Base-by-base conservation (phyloP, 352 stramenopile genomes). In the Ophiocytium majus region DNA sequence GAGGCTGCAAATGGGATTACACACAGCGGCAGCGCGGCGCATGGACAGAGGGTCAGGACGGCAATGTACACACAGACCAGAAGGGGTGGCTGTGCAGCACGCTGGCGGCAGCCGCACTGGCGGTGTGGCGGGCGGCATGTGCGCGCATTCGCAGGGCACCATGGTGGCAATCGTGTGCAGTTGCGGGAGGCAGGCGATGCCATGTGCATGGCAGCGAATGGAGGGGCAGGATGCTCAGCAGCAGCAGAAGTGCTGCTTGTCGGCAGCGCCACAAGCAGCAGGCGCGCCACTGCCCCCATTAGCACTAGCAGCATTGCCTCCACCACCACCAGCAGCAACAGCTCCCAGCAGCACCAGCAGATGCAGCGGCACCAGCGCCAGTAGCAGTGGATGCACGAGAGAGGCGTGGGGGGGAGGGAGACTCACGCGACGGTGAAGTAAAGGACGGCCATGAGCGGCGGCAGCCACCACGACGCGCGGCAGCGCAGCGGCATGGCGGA, bases 401-500 rank as follows among this genome's bases (percentile, higher is more conserved):
- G n/a, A 28, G 57, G 28, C 19, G 57, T 66, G 28, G 17, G 19
- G 57, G 17, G 28, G 19, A 23, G 28, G 57, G 17, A 28, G 19
- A 66, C 57, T 66, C 28, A 66, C 57, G 28, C 28, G 57, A 66
- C 17, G 17, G 57, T 66, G 57, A 66, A 66, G 57, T 66, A 66
- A 66, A 28, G 17, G 28, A 28, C 57, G 28, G 17, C 28, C 19
- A 66, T 28, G 28, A 23, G 28, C 28, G 28, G 17, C 28, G 57
- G 57, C 57, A 66, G 19, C 57, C 19, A 66, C 57, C 57, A 23
- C 57, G 17, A 71, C 23, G 31, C 35, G 76, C 82, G 34, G 33
- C 50, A 37, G 74, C n/a, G n/a, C 5, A 83, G 0, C 76, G 66
- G 5, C 57, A 23, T 23, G 28, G 19, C 23, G 19, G 82, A 85